These are phyloP conservation scores for Aegilops speltoides DNA, from an alignment of 176 grass and related monocot species.

Conservation along the genomic window DNA sequence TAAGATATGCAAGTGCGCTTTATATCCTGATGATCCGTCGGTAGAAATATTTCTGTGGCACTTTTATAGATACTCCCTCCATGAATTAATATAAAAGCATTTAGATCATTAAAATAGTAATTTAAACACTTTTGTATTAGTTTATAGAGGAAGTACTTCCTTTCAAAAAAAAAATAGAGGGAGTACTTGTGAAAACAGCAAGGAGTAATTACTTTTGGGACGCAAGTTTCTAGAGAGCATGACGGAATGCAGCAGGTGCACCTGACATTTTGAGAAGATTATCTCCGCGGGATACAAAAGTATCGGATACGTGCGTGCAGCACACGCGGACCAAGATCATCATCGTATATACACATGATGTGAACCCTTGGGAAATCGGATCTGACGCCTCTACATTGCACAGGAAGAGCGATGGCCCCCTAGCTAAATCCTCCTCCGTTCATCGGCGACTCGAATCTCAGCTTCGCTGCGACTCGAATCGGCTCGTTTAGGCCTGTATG, in stretches of 20 bases:
- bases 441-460: no score
- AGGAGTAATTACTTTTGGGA: neutral
- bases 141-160: no score
- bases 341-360: slow-evolving; percentile 16
- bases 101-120: no score
- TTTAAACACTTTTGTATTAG: no score
- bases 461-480: no score
- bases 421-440: no score
- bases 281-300: neutral
- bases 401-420: no score
- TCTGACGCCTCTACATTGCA: neutral
- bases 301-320: slow-evolving; percentile 19
- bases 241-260: neutral
- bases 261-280: neutral
- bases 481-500: no score
- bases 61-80: no score
- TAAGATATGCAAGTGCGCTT: neutral
- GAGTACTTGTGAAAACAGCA: neutral
- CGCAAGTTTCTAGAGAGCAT: no score
- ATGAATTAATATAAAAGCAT: no score
- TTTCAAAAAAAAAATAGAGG: no score
- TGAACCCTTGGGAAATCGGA: slow-evolving; percentile 7
- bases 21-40: neutral
- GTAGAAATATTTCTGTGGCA: neutral
- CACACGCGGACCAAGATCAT: slow-evolving; percentile 7